Evolutionary conservation across 495 filamentous ascomycete genomes (phyloP), one percentile per base, ranked within the genome.

Genomic region (Trichoderma virens): DNA sequence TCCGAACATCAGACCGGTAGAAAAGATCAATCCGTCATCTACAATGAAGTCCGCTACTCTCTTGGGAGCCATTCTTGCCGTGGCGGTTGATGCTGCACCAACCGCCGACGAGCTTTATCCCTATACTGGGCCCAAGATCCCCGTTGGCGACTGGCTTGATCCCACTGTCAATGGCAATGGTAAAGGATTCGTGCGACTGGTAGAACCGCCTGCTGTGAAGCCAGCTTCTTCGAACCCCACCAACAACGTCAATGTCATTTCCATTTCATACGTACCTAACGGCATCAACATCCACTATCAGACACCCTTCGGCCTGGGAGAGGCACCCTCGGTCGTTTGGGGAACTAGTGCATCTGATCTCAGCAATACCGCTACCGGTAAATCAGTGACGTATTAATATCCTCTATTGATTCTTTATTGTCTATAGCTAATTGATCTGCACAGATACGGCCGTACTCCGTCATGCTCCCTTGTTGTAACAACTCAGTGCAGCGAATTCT

Each of bases 161-260:
- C 51, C 51, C 11, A 56, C 51, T 28, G 51, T 56, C 25, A 56
- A 56, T 8, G 51, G 51, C 23, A 56, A 56, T 28, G 51, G 51
- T 9, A 27, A 56, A 28, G 51, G 51, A 14, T 56, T 56, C 11
- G 27, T 56, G 5, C 51, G 51, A 9, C 51, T 56, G 51, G 38
- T 69, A 38, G 83, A 87, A 67, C 73, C 82, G 27, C 80, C 84
- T n/a, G 81, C 81, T 23, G 80, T 83, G 27, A 76, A 74, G 67
- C 81, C 81, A 2, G 67, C 67, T 20, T 67, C 64, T 0, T 56
- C 65, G 16, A 72, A 77, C 54, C 77, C 79, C 30, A 76, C 69
- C 54, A 83, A 83, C 74, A 83, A 83, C 65, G 70, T 83, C 69
- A 82, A 83, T 68, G 80, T 83, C 59, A 82, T 83, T 64, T 75